Evolutionary conservation across 2,329 filamentous ascomycete species (phyloP), one percentile per base, ranked within the genome.

Genomic region (Monilinia fructigena): DNA sequence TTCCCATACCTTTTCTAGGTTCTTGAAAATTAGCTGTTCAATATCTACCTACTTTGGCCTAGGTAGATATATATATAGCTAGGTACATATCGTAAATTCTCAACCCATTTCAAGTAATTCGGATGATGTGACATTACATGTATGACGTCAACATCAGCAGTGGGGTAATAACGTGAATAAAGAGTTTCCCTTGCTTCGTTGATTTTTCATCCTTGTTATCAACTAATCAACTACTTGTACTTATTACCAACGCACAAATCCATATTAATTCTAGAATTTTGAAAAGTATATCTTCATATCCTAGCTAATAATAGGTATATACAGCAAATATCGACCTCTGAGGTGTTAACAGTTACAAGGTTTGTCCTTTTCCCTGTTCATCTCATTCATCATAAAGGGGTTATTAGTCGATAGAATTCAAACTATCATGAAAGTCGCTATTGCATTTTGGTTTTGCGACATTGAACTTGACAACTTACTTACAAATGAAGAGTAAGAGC

Each of bases 401-500:
- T 11, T 18, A 7, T 60, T 6, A 28, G 12, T 23, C 20, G 20
- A 35, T n/a, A 42, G 47, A 35, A n/a, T 48, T 35, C 18, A 31
- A 42, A 14, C 23, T 26, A 35, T 35, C 18, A 23, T 12, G 12
- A 14, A 40, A 52, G 2, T 52, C 48, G 48, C 23, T 52, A 23
- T 16, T 52, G 26, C 48, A 23, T 26, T 14, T 52, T 52, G 48
- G 2, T 26, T 16, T 52, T 7, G n/a, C 48, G 11, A 52, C 23
- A n/a, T 10, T 26, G 12, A 28, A 28, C 23, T 52, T 28, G 2
- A 16, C 1, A 16, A 3, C 26, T 8, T 3, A 12, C 11, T 26
- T 56, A 16, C 7, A 42, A 10, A 45, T 18, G 12, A 53, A 63
- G 4, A 18, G 61, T 23, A 63, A 56, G 61, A 47, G 50, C 61